phyloP scores from a whole-genome alignment of 176 grass and related monocot genomes.

The bread wheat (Triticum aestivum) region DNA sequence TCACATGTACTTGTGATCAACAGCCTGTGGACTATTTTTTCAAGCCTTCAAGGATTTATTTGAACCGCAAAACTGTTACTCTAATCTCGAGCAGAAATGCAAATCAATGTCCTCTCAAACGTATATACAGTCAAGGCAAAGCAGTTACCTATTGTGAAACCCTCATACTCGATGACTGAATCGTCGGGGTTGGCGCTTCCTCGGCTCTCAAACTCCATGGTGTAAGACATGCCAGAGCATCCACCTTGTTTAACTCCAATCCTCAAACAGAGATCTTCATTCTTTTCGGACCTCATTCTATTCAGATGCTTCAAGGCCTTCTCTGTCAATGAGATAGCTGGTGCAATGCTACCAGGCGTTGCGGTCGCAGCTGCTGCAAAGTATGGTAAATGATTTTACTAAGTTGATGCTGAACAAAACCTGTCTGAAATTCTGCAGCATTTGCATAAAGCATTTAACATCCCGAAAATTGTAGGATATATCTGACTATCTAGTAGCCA shows the following conservation, averaged over 20 bases:
- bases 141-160: slow-evolving; percentile 83
- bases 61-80: not conserved
- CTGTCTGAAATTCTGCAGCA: not conserved
- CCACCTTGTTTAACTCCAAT: slow-evolving; percentile 98
- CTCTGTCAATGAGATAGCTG: slow-evolving; percentile 82
- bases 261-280: slow-evolving; percentile 88
- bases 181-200: slow-evolving; percentile 59
- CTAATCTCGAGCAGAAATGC: too few species aligned
- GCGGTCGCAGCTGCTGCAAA: slow-evolving; percentile 38
- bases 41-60: not conserved
- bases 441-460: not conserved
- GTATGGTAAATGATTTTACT: not conserved
- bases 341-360: slow-evolving; percentile 58
- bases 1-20: not conserved
- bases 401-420: not conserved
- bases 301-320: slow-evolving; percentile 86
- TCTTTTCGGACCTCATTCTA: slow-evolving; percentile 75
- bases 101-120: too few species aligned
- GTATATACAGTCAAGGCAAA: not conserved
- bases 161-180: slow-evolving; percentile 83
- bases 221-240: slow-evolving; percentile 99
- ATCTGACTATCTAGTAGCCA: not conserved
- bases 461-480: not conserved
- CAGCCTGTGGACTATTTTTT: not conserved
- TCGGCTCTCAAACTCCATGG: slow-evolving; percentile 87